Evolutionary conservation across 352 stramenopile genomes (phyloP), one percentile per base, ranked within the genome.

Genomic region (Phytophthora litchii): DNA sequence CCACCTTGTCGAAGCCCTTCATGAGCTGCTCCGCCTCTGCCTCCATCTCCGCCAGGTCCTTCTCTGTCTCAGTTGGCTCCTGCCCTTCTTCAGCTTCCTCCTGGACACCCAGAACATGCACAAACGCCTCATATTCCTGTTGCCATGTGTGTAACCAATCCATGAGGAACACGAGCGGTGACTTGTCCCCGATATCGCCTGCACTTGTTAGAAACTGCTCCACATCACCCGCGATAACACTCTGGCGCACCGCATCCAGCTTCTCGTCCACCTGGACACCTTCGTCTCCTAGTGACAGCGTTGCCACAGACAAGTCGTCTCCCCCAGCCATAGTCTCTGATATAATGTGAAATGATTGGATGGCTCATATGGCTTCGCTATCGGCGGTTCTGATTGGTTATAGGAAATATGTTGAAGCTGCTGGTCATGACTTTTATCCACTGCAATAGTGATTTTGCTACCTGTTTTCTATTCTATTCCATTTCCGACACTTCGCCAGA

Each of bases 81-180:
- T 71, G 65, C 13, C 54, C 66, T 8, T 66, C 59, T 2, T 74
- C 60, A 0, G 54, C 53, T 1, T 77, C 64, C 14, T 86, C 66
- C 44, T 94, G 78, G 2, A 76, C 67, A 27, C 88, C 83, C 9
- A 90, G 46, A 21, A 92, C 78, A 46, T 89, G 78, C 51, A 86
- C 77, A 43, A 91, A 89, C 29, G 81, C 77, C 52, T 94, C 83
- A 72, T 92, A 94, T 69, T 94, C 81, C 51, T 91, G 86, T 62
- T 94, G 86, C 86, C 86, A 94, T 49, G 74, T 81, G 71, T 94
- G 81, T 62, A 94, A 82, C 80, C 81, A 94, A 44, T 94, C 72
- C 86, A 94, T 92, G 53, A 94, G 71, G 54, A 74, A 88, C 43
- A 87, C 65, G 16, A 93, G 69, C 45, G 79, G 81, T 36, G 68